Evolutionary conservation across 495 filamentous ascomycete genomes (phyloP).

Genomic region (Aspergillus sclerotioniger): DNA sequence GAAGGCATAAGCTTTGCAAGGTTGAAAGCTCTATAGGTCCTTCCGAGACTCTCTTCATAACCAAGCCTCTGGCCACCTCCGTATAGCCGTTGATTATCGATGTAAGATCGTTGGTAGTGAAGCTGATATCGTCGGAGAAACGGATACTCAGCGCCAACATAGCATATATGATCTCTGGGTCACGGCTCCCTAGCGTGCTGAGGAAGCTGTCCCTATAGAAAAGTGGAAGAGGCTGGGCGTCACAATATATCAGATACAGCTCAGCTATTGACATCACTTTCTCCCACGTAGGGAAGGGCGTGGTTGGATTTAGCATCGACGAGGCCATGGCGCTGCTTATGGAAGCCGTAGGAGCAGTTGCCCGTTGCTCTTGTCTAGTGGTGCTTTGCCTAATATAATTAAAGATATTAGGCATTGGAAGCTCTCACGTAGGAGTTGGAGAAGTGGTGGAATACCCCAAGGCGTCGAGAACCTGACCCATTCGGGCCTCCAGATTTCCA

Average conservation of each 20-base stretch:
- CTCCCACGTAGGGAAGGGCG: conserved; percentile 39
- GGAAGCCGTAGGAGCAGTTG: conserved; percentile 6
- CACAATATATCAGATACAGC: conserved; percentile 43
- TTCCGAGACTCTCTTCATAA: conserved; percentile 43
- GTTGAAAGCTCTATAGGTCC: conserved; percentile 49
- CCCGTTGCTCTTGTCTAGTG: conserved; percentile 13
- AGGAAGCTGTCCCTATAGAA: conserved; percentile 41
- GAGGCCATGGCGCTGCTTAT: conserved; percentile 5
- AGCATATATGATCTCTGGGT: conserved; percentile 42
- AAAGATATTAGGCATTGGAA: conserved; percentile 2
- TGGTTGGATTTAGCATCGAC: conserved; percentile 11
- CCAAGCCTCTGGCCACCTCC: conserved; percentile 41
- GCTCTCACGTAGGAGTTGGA: background rate
- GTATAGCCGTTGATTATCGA: conserved; percentile 34
- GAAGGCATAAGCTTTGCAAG: conserved; percentile 44
- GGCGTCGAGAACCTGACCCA: conserved; percentile 36
- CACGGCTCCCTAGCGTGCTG: conserved; percentile 30
- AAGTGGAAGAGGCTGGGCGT: conserved; percentile 47
- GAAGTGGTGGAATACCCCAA: conserved; percentile 23
- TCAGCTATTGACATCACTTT: conserved; percentile 37
- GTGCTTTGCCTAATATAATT: conserved; percentile 10
- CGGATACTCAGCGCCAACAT: conserved; percentile 39
- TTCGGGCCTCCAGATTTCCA: conserved; percentile 37
- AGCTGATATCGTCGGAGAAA: conserved; percentile 28
- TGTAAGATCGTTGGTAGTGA: conserved; percentile 13